A percentile compares a stretch with the other conserved stretches of the same genome.
These are phyloP conservation scores for Wallacemonas sp. DNA, from an alignment of 208 protist genomes.

Conservation along the genomic window DNA sequence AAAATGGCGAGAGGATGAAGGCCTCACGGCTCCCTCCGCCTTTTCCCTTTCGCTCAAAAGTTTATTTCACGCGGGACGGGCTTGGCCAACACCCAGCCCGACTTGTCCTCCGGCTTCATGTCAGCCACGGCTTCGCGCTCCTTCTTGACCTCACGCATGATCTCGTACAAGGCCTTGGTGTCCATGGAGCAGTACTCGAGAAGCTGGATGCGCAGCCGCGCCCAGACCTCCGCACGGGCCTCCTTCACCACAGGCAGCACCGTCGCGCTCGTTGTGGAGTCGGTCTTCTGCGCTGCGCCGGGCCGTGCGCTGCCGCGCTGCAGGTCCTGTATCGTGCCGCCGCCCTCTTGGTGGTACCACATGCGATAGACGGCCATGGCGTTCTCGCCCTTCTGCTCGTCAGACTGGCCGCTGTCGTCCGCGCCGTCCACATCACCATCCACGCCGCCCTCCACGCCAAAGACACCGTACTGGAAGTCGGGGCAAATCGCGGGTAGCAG, in stretches of 20 bases:
- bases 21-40: no score
- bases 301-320: slow-evolving; percentile 25
- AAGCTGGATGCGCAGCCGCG: slow-evolving; percentile 79
- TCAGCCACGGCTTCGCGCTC: slow-evolving; percentile 53
- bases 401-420: slow-evolving; percentile 12
- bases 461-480: slow-evolving; percentile 87
- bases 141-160: slow-evolving; percentile 83
- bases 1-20: not conserved
- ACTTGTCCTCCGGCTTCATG: slow-evolving; percentile 61
- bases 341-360: slow-evolving; percentile 89
- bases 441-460: slow-evolving; percentile 36
- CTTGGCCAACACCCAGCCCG: slow-evolving; percentile 76
- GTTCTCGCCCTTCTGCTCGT: slow-evolving; percentile 87
- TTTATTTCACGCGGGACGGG: slow-evolving; percentile 58
- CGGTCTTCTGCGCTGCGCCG: not conserved
- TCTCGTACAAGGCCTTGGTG: slow-evolving; percentile 85
- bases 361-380: slow-evolving; percentile 88
- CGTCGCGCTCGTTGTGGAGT: not conserved
- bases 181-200: slow-evolving; percentile 92
- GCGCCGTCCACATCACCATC: slow-evolving; percentile 7
- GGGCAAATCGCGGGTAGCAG: slow-evolving; percentile 85
- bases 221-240: slow-evolving; percentile 68
- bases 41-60: slow-evolving; percentile 19
- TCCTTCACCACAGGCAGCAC: slow-evolving; percentile 35
- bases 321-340: slow-evolving; percentile 73